These are phyloP conservation scores for Ophiocordyceps polyrhachis-furcata DNA, from an alignment of 2,329 filamentous ascomycete genomes.

Conservation along the genomic window DNA sequence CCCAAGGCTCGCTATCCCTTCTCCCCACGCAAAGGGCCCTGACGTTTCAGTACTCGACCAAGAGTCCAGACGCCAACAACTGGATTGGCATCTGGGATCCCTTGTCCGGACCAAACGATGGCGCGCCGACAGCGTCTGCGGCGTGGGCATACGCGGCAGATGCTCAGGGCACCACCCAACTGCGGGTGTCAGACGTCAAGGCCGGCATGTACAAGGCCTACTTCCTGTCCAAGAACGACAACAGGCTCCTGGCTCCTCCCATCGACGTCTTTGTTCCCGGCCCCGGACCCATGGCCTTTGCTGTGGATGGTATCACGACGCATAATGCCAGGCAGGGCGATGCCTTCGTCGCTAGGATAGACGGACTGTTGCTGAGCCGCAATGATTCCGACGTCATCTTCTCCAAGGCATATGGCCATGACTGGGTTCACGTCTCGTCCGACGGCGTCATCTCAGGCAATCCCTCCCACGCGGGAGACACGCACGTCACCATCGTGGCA, in stretches of 20 bases:
- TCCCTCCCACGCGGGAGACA: constrained; percentile 7
- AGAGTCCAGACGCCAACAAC: background rate
- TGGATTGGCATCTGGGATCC: background rate
- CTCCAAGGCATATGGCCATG: constrained; percentile 6
- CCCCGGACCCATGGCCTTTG: background rate
- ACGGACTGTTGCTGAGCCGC: constrained; percentile 13
- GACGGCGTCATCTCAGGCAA: constrained; percentile 17
- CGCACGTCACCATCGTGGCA: constrained; percentile 11
- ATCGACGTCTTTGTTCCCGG: background rate
- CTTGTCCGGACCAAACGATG: background rate
- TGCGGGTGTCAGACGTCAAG: background rate
- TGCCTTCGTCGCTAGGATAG: background rate
- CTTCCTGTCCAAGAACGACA: background rate
- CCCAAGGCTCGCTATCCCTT: background rate
- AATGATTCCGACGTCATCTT: constrained; percentile 10
- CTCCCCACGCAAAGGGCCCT: background rate
- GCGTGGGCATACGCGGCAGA: background rate
- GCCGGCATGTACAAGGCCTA: background rate
- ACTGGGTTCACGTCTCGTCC: constrained; percentile 15
- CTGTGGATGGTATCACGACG: background rate
- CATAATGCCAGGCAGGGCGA: background rate
- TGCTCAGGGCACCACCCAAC: background rate
- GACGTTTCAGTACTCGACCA: background rate
- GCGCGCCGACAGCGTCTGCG: background rate
- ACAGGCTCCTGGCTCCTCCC: background rate